Evolutionary conservation across 106 monocot genomes (phyloP).

Genomic region (Phalaenopsis aphrodite): DNA sequence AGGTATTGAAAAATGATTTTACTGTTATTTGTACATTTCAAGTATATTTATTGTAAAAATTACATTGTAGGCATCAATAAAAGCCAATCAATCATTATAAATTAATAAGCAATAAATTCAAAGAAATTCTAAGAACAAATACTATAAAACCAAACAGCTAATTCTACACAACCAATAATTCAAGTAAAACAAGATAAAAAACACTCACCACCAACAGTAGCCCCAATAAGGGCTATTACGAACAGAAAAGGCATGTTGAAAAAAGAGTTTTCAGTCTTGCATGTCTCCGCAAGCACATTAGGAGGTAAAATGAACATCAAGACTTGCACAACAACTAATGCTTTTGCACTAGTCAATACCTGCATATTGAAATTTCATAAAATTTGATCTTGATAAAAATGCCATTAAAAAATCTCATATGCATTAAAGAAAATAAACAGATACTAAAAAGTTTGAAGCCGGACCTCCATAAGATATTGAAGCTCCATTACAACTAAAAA

Average conservation of each 20-base stretch:
- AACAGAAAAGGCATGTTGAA: conserved; percentile 71
- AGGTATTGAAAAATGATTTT: not conserved
- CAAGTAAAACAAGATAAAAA: not conserved
- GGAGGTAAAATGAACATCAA: conserved; percentile 45
- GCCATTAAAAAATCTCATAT: not conserved
- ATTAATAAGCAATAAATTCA: not conserved
- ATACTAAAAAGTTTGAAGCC: not conserved
- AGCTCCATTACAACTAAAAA: not conserved
- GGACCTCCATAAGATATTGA: not conserved
- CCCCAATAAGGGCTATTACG: conserved; percentile 67
- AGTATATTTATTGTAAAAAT: not conserved
- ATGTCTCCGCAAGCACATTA: conserved; percentile 55
- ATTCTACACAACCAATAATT: not conserved
- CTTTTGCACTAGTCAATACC: conserved; percentile 11
- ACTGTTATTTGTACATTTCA: not conserved
- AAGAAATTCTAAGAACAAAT: not conserved
- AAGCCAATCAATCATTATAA: not conserved
- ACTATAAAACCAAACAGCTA: not conserved
- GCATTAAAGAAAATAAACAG: not conserved
- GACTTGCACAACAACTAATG: conserved; percentile 27
- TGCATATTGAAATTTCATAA: not conserved
- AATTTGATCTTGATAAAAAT: too few relatives aligned
- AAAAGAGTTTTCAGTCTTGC: conserved; percentile 36
- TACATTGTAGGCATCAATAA: not conserved
- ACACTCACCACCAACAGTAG: conserved; percentile 70